Conservation (phyloP, 768 basidiomycete species). For the Russula abietina region DNA sequence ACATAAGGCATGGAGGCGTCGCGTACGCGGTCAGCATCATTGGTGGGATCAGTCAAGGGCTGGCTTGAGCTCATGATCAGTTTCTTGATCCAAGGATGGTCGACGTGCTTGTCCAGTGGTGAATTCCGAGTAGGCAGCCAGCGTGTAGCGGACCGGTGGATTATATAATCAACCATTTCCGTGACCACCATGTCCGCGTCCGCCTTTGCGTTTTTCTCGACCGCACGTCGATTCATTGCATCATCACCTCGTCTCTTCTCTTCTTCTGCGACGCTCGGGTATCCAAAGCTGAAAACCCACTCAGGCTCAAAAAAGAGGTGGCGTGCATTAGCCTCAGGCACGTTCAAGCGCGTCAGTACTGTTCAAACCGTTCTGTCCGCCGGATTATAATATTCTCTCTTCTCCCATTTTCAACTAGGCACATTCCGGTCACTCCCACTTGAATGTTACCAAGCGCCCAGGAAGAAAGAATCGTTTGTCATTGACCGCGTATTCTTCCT, state of each 20-base stretch:
- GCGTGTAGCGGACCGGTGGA: too few relatives aligned
- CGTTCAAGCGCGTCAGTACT: conserved; percentile 67
- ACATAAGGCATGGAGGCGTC: background rate
- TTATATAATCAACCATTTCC: conserved; percentile 10
- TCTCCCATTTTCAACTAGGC: conserved; percentile 38
- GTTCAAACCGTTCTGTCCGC: background rate
- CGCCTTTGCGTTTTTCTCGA: conserved; percentile 24
- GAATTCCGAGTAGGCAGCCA: too few relatives aligned
- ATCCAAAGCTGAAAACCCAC: conserved; percentile 77
- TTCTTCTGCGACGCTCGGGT: conserved; percentile 46
- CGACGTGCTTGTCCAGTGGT: background rate
- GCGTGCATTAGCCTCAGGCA: conserved; percentile 56
- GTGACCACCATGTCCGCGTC: conserved; percentile 28
- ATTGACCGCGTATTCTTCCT: conserved; percentile 58
- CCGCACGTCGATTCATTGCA: conserved; percentile 15
- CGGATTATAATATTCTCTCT: background rate
- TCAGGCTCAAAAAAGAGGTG: conserved; percentile 79
- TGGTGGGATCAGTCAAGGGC: conserved; percentile 42
- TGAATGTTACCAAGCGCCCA: conserved; percentile 62
- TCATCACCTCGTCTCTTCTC: conserved; percentile 44
- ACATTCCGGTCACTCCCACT: conserved; percentile 65
- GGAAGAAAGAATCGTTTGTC: conserved; percentile 60
- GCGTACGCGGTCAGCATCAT: conserved; percentile 74
- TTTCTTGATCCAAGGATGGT: background rate
- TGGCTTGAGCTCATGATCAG: conserved; percentile 25